Evolutionary conservation across 352 stramenopile species (phyloP), one percentile per base, ranked within the genome.

Genomic region (Phytophthora litchii): DNA sequence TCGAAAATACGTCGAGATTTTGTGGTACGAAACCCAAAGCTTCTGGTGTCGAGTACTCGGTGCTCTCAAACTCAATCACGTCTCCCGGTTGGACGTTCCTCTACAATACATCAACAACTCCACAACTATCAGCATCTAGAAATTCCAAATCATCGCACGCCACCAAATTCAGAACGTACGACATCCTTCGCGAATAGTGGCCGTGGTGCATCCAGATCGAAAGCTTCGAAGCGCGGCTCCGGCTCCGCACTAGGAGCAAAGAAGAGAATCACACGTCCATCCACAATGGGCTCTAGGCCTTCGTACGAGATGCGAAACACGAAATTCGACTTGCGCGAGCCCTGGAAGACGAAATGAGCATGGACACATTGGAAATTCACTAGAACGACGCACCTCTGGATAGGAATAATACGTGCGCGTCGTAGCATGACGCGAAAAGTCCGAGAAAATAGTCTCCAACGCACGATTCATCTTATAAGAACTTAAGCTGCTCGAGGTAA

Each of bases 111-210:
- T 11, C 25, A 42, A 4, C 21, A 52, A 58, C 11, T n/a, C n/a
- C 14, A 23, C 21, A 44, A 8, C 53, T 47, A 17, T 49, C 37
- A 50, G 16, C 7, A 27, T 17, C 16, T 25, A 37, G 42, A 42
- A 44, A 5, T 21, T 16, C 14, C 3, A 63, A 43, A 52, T 52
- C 20, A 38, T 56, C 23, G 6, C 14, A 20, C 31, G 17, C 41
- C 21, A 27, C 5, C 4, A 51, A 44, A 41, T 36, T 37, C 12
- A 41, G 3, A 27, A 70, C 74, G 36, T 69, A 80, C 59, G 35
- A 92, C 63, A 41, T 90, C 82, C 40, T 87, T 84, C 31, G 80
- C 76, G 48, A 92, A 89, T 20, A 92, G 54, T 19, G 82, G 80
- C 20, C 74, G 72, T 37, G 73, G 72, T 12, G 63, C 55, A n/a